Base-by-base conservation (phyloP, 2,329 filamentous ascomycete species). In the Fusarium musae region DNA sequence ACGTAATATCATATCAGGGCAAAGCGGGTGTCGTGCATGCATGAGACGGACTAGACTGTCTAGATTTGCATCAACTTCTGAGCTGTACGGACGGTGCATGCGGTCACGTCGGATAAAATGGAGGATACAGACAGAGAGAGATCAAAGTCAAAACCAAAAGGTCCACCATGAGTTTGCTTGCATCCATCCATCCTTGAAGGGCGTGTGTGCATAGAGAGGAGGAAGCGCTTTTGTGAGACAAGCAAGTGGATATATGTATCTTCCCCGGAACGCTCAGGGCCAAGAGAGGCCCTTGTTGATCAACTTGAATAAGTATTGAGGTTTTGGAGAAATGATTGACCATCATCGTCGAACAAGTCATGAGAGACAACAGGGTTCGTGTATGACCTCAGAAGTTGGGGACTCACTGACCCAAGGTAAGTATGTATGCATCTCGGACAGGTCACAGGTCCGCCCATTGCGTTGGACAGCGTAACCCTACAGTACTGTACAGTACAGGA, bases 1-100 rank as follows among this genome's bases (percentile, higher is more conserved):
- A 71, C 66, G 66, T 74, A 73, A 72, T 71, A 74, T 73, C 70
- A 73, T 70, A 73, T 73, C 70, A 73, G 66, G 68, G 63, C 52
- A 54, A n/a, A 69, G 63, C 68, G 58, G 62, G 50, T 70, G 62
- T 59, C 37, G 53, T 66, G 60, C 61, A 60, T 69, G 44, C 46
- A 50, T 60, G 32, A 37, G 47, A 66, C 52, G 30, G 39, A n/a
- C 54, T 57, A 57, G 30, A 36, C 54, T 47, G 54, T 57, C 66
- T 59, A 68, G 19, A 58, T 50, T 56, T 30, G 52, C 44, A 63
- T 67, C 70, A 68, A 39, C 46, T 37, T 50, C 49, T 39, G 54
- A 36, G 42, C 28, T 63, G 42, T 52, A 52, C 30, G 40, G 26
- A 59, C 19, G 44, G 37, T 36, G 54, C 37, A 34, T 34, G 39